Evolutionary conservation across 257 asterid genomes (phyloP).

Genomic region (Osmanthus fragrans): DNA sequence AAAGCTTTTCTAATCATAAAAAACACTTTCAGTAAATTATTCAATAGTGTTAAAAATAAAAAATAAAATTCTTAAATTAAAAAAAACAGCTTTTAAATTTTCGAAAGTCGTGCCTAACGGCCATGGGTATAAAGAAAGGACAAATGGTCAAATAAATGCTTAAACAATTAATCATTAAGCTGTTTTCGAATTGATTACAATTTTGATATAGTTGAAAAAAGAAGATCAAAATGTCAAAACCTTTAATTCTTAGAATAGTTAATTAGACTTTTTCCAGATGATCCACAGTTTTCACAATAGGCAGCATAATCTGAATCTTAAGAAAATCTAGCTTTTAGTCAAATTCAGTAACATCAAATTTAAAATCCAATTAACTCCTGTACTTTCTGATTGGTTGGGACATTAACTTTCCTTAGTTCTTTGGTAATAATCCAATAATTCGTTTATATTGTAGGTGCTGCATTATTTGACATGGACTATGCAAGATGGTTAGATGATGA

Average conservation of each 20-base stretch:
- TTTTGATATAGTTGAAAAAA: conserved; percentile 25
- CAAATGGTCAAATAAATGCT: conserved; percentile 14
- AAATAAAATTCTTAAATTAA: too few species aligned
- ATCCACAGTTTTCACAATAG: conserved; percentile 29
- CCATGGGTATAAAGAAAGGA: not conserved
- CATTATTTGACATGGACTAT: conserved; percentile 88
- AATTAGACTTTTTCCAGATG: conserved; percentile 25
- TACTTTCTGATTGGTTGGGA: conserved; percentile 16
- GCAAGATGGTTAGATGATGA: conserved; percentile 94
- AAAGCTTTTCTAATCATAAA: too few species aligned
- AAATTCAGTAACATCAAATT: conserved; percentile 19
- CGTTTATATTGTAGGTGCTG: conserved; percentile 56
- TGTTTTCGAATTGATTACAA: conserved; percentile 13
- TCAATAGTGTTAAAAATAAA: too few species aligned
- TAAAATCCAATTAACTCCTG: conserved; percentile 19
- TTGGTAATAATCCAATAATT: not conserved
- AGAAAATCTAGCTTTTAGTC: conserved; percentile 12
- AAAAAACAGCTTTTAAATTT: too few species aligned
- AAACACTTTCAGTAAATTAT: too few species aligned
- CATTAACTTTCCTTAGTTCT: too few species aligned
- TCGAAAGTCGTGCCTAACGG: too few species aligned
- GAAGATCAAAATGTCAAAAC: conserved; percentile 31
- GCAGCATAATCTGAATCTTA: conserved; percentile 32
- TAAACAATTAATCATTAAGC: conserved; percentile 4
- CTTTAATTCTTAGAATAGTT: conserved; percentile 19